A percentile compares a stretch with the other conserved stretches of the same genome.
Evolutionary conservation across 2,329 filamentous ascomycete genomes (phyloP).

Genomic region (Colletotrichum brevisporum): DNA sequence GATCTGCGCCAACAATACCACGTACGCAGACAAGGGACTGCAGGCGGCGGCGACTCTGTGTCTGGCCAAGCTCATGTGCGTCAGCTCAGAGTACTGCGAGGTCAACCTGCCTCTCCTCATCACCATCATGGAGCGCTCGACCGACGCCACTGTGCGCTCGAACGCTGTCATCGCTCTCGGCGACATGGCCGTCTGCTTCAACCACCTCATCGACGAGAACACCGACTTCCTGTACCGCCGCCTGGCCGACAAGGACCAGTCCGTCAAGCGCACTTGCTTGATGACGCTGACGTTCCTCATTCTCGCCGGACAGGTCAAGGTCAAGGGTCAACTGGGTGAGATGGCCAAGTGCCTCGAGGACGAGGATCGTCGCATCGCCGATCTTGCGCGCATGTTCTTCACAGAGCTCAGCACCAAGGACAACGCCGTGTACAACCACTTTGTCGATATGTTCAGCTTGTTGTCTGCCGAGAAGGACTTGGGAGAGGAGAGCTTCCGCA

Average conservation of each 20-base stretch:
- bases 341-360: slow-evolving; percentile 99
- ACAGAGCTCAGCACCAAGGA: slow-evolving; percentile 97
- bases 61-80: slow-evolving; percentile 98
- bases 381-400: slow-evolving; percentile 98
- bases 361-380: slow-evolving; percentile 92
- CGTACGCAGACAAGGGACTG: slow-evolving; percentile 89
- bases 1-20: slow-evolving; percentile 94
- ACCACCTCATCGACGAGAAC: slow-evolving; percentile 98
- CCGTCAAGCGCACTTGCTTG: slow-evolving; percentile 95
- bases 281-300: slow-evolving; percentile 99
- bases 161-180: slow-evolving; percentile 97
- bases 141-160: slow-evolving; percentile 91
- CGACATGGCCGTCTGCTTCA: slow-evolving; percentile 99
- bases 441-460: slow-evolving; percentile 98
- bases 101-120: slow-evolving; percentile 92
- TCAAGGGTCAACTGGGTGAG: slow-evolving; percentile 97
- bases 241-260: slow-evolving; percentile 87
- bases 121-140: slow-evolving; percentile 95
- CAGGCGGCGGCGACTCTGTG: slow-evolving; percentile 95
- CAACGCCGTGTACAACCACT: slow-evolving; percentile 99
- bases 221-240: slow-evolving; percentile 97
- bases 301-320: slow-evolving; percentile 96
- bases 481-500: slow-evolving; percentile 86
- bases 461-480: slow-evolving; percentile 85
- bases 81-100: slow-evolving; percentile 97